phyloP scores from a whole-genome alignment of 2,329 filamentous ascomycete genomes.

The Nakataea oryzae region DNA sequence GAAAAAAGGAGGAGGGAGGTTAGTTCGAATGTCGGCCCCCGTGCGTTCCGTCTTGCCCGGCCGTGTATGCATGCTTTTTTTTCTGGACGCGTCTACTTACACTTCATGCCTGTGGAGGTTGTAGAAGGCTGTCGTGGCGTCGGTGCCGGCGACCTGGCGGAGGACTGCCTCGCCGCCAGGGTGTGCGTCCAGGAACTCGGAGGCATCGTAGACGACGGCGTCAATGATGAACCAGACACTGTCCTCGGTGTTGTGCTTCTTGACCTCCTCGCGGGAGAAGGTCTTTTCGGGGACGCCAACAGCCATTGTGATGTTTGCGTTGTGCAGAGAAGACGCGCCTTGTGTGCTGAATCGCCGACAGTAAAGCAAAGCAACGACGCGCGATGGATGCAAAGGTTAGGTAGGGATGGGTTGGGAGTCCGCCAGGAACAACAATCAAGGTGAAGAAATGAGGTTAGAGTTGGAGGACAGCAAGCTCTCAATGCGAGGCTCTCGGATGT shows the following conservation, averaged over 20 bases:
- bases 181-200: conserved; percentile 77
- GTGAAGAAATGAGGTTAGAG: neutral
- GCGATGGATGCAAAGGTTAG: neutral
- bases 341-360: neutral
- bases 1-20: too few species aligned
- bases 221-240: conserved; percentile 79
- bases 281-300: conserved; percentile 30
- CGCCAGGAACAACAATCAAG: neutral
- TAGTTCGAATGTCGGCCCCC: neutral
- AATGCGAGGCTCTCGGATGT: neutral
- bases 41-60: neutral
- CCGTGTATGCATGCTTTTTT: neutral
- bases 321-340: neutral
- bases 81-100: neutral
- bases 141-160: conserved; percentile 67
- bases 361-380: neutral
- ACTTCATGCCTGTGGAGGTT: conserved; percentile 88
- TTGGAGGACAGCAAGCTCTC: neutral
- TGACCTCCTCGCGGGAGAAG: conserved; percentile 55
- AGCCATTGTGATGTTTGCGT: conserved; percentile 16
- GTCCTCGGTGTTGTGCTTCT: conserved; percentile 55
- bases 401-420: neutral
- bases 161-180: conserved; percentile 75
- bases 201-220: conserved; percentile 77
- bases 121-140: conserved; percentile 79